These are phyloP conservation scores for Eleusine coracana DNA, from an alignment of 176 grass and related monocot species.

Conservation along the genomic window DNA sequence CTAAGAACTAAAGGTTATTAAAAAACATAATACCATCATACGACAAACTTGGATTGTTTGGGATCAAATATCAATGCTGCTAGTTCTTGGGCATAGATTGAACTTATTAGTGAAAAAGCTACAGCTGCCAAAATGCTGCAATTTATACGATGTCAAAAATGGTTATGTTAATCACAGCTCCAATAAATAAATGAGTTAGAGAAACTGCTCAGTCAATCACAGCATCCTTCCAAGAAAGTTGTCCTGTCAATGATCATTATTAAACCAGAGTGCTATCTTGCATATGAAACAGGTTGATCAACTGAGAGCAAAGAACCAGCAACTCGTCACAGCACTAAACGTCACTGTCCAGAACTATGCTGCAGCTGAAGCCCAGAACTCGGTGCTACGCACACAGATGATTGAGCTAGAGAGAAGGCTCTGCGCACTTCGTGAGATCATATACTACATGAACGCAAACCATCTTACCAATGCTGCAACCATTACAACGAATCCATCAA, in stretches of 20 bases:
- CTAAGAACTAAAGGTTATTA: neutral
- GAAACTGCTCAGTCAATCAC: neutral
- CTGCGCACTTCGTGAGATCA: constrained; percentile 43
- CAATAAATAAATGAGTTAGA: neutral
- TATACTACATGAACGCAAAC: constrained; percentile 23
- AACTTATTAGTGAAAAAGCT: neutral
- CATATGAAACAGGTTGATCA: constrained; percentile 34
- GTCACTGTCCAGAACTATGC: constrained; percentile 31
- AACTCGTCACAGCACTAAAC: constrained; percentile 44
- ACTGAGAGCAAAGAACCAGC: constrained; percentile 49
- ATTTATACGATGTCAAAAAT: neutral
- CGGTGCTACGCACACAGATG: constrained; percentile 55
- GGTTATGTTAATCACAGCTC: neutral
- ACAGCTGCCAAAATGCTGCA: neutral
- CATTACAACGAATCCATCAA: neutral
- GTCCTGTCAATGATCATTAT: neutral
- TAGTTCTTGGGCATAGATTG: neutral
- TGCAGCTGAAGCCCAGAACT: constrained; percentile 52
- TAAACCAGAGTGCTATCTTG: constrained; percentile 24
- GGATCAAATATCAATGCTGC: neutral
- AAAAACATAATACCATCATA: neutral
- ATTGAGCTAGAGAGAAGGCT: constrained; percentile 58
- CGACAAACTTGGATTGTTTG: neutral
- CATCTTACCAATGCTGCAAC: neutral
- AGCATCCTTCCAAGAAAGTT: neutral